Base-by-base conservation (phyloP, 805 yeast species). In the Candida saitoana region DNA sequence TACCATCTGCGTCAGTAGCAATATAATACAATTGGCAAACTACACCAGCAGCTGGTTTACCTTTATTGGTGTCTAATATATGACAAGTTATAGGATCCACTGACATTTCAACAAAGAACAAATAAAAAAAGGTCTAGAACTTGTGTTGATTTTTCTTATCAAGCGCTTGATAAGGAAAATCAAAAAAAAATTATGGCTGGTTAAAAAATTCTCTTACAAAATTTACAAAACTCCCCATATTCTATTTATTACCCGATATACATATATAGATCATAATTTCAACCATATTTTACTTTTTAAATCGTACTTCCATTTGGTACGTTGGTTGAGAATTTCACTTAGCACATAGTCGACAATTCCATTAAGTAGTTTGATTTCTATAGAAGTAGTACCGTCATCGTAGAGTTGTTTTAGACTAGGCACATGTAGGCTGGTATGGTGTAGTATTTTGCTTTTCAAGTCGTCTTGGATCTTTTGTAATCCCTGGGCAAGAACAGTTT, bases 41-140 rank as follows among this genome's bases (percentile, higher is more conserved):
- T n/a, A 90, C 90, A n/a, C 71, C 73, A 0, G 65, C 57, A 1
- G 96, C 96, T 1, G 98, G 98, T 45, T 69, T 74, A 1, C 98
- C 98, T 5, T 71, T 63, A 7, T 85, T 81, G 5, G 96, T 89
- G 55, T 90, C 96, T 17, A 90, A 70, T 7, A 90, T 77, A 60
- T 90, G 98, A 65, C 97, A 90, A 2, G 96, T 89, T 31, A 89
- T 77, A 34, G 91, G 91, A 24, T 61, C 65, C 25, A 59, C 65
- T 15, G 64, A 52, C 63, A 60, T 29, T 22, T 29, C 16, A 29
- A 18, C 17, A 8, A 17, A 17, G 36, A 33, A 22, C 9, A 22
- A 22, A 11, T n/a, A n/a, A n/a, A n/a, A n/a, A n/a, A n/a, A n/a
- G n/a, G n/a, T n/a, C n/a, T n/a, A n/a, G n/a, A n/a, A n/a, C n/a